Percentiles rank a stretch among this genome's conserved stretches.
phyloP scores from a whole-genome alignment of 257 asterid genomes.

The Forsythia viridissima region DNA sequence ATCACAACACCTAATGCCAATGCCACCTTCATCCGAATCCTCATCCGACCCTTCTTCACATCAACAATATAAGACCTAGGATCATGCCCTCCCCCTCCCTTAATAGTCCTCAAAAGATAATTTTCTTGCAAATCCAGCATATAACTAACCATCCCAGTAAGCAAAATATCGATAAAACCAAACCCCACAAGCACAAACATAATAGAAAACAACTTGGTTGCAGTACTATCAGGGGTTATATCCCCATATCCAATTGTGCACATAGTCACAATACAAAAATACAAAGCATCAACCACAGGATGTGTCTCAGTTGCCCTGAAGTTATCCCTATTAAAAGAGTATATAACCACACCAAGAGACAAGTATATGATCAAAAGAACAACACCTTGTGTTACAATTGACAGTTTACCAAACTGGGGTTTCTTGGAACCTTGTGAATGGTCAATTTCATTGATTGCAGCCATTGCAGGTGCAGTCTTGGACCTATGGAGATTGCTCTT shows the following conservation, averaged over 20 bases:
- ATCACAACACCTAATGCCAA: constrained; percentile 87
- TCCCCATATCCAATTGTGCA: constrained; percentile 97
- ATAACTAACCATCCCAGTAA: constrained; percentile 84
- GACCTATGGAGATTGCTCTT: constrained; percentile 73
- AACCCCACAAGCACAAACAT: constrained; percentile 91
- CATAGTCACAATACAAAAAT: constrained; percentile 95
- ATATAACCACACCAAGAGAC: constrained; percentile 75
- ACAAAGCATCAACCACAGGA: constrained; percentile 90
- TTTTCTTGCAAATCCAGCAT: constrained; percentile 94
- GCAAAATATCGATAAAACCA: constrained; percentile 83
- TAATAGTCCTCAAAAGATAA: constrained; percentile 65
- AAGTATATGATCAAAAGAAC: constrained; percentile 70
- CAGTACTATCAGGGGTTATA: constrained; percentile 69
- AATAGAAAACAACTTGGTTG: constrained; percentile 76
- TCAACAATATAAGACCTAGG: constrained; percentile 71
- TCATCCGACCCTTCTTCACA: constrained; percentile 95
- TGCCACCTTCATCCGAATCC: constrained; percentile 90
- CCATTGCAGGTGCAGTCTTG: constrained; percentile 90
- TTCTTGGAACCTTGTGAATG: constrained; percentile 32
- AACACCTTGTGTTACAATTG: constrained; percentile 71
- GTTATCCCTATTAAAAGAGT: constrained; percentile 55
- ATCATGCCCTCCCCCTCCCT: constrained; percentile 53
- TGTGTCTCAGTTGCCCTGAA: constrained; percentile 72
- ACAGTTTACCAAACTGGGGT: constrained; percentile 46
- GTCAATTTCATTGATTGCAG: constrained; percentile 65